These are phyloP conservation scores for Neopestalotiopsis sp. DNA, from an alignment of 2,329 filamentous ascomycete genomes.

Conservation along the genomic window DNA sequence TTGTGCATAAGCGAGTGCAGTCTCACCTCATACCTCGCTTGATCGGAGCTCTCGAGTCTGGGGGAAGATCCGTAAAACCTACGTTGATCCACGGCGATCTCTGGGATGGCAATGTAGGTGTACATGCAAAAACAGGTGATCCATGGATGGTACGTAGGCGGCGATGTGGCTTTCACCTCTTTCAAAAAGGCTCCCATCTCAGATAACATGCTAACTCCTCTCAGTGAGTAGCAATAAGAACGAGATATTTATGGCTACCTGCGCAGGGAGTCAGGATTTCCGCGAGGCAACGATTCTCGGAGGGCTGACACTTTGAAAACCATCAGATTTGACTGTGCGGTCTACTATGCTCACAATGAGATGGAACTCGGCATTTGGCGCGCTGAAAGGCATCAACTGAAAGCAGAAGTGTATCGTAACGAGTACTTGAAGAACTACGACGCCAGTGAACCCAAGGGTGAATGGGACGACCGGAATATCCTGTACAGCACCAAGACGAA, in stretches of 20 bases:
- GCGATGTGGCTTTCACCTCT: neutral
- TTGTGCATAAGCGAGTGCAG: constrained; percentile 22
- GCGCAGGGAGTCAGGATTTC: too few relatives aligned
- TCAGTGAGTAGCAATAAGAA: neutral
- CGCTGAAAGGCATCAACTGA: constrained; percentile 25
- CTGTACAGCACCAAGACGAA: constrained; percentile 30
- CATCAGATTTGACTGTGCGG: constrained; percentile 23
- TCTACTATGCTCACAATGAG: constrained; percentile 31
- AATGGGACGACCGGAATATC: constrained; percentile 32
- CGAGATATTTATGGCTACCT: too few relatives aligned
- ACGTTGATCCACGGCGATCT: constrained; percentile 29
- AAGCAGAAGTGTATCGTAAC: constrained; percentile 23
- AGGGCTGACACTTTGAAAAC: neutral
- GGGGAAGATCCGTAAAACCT: constrained; percentile 25
- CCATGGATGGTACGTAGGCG: constrained; percentile 19
- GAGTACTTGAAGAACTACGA: constrained; percentile 29
- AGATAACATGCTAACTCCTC: neutral
- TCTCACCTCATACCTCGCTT: constrained; percentile 26
- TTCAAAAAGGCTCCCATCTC: neutral
- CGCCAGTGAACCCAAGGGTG: constrained; percentile 29
- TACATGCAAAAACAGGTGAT: constrained; percentile 24
- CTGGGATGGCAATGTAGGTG: constrained; percentile 29
- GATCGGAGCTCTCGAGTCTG: constrained; percentile 22
- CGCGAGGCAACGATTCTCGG: neutral
- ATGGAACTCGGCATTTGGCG: constrained; percentile 29